phyloP scores from a whole-genome alignment of 2,329 filamentous ascomycete species.

The Colletotrichum plurivorum region DNA sequence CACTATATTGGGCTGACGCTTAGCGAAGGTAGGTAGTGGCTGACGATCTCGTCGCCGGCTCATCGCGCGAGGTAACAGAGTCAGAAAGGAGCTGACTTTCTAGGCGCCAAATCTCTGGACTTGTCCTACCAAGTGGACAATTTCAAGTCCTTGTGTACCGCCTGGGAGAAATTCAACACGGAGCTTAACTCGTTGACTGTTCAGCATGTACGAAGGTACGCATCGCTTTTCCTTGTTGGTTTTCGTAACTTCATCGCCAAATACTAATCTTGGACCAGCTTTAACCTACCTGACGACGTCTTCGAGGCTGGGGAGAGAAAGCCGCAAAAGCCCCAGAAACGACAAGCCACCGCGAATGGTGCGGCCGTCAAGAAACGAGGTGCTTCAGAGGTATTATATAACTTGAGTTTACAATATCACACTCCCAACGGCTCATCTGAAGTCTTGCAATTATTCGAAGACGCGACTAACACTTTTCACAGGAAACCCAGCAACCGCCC shows the following conservation, averaged over 20 bases:
- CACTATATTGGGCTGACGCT: slow-evolving; percentile 94
- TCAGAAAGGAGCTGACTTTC: slow-evolving; percentile 48
- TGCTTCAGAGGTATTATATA: slow-evolving; percentile 58
- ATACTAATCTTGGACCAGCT: slow-evolving; percentile 64
- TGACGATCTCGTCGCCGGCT: neutral
- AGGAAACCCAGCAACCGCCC: slow-evolving; percentile 56
- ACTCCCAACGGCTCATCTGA: neutral
- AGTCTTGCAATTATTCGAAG: slow-evolving; percentile 59
- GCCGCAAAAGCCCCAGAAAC: slow-evolving; percentile 67
- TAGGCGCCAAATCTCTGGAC: slow-evolving; percentile 80
- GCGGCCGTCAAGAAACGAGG: slow-evolving; percentile 63
- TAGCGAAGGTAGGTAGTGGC: slow-evolving; percentile 72
- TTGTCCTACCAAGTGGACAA: slow-evolving; percentile 86
- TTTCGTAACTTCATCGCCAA: neutral
- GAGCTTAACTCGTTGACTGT: slow-evolving; percentile 85
- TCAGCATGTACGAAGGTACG: slow-evolving; percentile 88
- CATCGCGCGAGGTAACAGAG: neutral
- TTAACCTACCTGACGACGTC: slow-evolving; percentile 89
- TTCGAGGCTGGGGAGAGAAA: slow-evolving; percentile 85
- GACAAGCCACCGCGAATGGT: slow-evolving; percentile 52
- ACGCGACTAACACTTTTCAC: slow-evolving; percentile 37
- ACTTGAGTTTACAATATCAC: slow-evolving; percentile 3
- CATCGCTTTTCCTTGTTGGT: slow-evolving; percentile 33
- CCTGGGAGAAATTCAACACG: slow-evolving; percentile 81
- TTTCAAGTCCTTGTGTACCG: slow-evolving; percentile 86